Conservation (phyloP, 352 stramenopile genomes). For the Peronospora destructor region DNA sequence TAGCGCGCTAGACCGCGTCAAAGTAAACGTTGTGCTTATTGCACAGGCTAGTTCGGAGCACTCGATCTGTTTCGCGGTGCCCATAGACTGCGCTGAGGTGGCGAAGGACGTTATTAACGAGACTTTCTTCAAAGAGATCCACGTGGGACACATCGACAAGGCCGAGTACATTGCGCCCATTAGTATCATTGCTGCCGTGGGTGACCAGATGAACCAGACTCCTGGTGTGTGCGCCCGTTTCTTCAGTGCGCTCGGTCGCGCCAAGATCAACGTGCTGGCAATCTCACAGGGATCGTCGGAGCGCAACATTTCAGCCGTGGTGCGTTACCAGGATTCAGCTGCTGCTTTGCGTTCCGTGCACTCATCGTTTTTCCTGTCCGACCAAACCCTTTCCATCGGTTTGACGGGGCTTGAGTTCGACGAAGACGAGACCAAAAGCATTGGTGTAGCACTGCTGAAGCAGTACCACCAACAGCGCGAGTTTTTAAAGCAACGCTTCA, state of each 20-base stretch:
- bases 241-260: constrained; percentile 89
- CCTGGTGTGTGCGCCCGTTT: constrained; percentile 90
- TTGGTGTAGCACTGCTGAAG: constrained; percentile 84
- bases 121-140: constrained; percentile 85
- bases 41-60: constrained; percentile 92
- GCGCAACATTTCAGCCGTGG: constrained; percentile 93
- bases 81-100: constrained; percentile 56
- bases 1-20: constrained; percentile 85
- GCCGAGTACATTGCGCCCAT: constrained; percentile 81
- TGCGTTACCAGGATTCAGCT: constrained; percentile 83
- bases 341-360: constrained; percentile 90
- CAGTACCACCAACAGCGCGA: constrained; percentile 82
- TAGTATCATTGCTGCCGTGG: constrained; percentile 93
- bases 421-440: constrained; percentile 33
- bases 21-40: constrained; percentile 93
- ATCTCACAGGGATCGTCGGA: constrained; percentile 93
- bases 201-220: constrained; percentile 91
- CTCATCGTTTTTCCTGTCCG: constrained; percentile 91
- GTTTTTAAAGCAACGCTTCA: constrained; percentile 77
- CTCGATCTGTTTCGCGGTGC: constrained; percentile 93
- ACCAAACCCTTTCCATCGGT: constrained; percentile 89
- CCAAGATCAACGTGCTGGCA: constrained; percentile 92
- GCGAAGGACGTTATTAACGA: constrained; percentile 73
- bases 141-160: constrained; percentile 77
- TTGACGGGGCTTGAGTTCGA: constrained; percentile 82